A percentile compares a stretch with the other conserved stretches of the same genome.
Evolutionary conservation across 2,329 filamentous ascomycete species (phyloP).

Genomic region (Arthroderma sp.): DNA sequence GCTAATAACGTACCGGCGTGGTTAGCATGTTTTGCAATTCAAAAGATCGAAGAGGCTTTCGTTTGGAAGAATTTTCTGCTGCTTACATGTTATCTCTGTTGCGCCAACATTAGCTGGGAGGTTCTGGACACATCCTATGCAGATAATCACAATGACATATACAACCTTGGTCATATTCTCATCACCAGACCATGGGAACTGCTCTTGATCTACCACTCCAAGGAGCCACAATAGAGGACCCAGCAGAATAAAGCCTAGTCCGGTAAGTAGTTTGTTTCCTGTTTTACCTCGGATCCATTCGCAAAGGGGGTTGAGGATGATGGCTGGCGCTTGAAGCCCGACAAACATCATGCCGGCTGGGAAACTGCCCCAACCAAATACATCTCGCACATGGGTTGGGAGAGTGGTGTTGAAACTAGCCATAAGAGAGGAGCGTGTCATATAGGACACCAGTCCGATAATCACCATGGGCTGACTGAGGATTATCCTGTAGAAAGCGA

Average conservation of each 20-base stretch:
- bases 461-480: not conserved
- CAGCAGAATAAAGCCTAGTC: not conserved
- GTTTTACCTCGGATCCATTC: not conserved
- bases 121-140: not conserved
- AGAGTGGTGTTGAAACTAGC: constrained; percentile 2
- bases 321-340: not conserved
- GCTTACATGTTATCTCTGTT: not conserved
- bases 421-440: not conserved
- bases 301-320: not conserved
- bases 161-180: not conserved
- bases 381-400: not conserved
- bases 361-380: not conserved
- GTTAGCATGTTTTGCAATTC: not conserved
- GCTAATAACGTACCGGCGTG: not conserved
- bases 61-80: not conserved
- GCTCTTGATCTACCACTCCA: not conserved
- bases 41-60: not conserved
- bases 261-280: not conserved
- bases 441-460: not conserved
- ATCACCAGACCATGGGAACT: not conserved
- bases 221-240: not conserved
- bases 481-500: not conserved
- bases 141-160: not conserved
- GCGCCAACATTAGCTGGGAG: not conserved
- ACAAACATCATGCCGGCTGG: not conserved